Evolutionary conservation across 192 early-diverging fungal species (phyloP).

Genomic region (Podila epigama): DNA sequence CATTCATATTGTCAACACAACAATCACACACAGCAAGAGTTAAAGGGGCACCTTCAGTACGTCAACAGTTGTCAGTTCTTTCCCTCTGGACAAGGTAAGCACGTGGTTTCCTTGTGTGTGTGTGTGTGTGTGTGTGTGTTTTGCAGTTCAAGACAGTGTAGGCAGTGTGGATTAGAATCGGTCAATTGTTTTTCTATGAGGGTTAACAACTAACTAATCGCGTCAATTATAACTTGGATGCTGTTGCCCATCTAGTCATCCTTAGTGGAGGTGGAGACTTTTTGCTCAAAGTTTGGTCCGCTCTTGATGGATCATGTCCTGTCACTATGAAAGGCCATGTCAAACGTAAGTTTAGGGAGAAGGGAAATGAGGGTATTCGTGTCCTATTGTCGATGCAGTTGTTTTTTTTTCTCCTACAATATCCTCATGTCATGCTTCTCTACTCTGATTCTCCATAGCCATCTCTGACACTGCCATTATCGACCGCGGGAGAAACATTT

Average conservation of each 20-base stretch:
- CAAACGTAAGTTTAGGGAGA: constrained; percentile 36
- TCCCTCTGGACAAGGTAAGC: constrained; percentile 74
- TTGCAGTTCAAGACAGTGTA: too few relatives aligned
- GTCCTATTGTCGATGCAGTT: background rate
- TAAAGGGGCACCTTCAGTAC: constrained; percentile 74
- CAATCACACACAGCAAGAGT: constrained; percentile 56
- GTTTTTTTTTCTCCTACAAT: too few relatives aligned
- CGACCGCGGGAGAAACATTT: constrained; percentile 68
- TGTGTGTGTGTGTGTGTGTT: too few relatives aligned
- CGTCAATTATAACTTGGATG: background rate
- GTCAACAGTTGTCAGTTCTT: constrained; percentile 74
- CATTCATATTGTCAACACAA: background rate
- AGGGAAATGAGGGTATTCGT: background rate
- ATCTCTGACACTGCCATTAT: constrained; percentile 74
- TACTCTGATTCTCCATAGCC: constrained; percentile 6
- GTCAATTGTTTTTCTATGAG: background rate
- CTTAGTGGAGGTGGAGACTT: constrained; percentile 75
- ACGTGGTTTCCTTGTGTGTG: background rate
- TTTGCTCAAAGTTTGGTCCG: constrained; percentile 78
- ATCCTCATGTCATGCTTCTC: background rate
- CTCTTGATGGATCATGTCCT: constrained; percentile 75
- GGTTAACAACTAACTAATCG: background rate
- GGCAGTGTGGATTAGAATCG: background rate
- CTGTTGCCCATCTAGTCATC: constrained; percentile 59
- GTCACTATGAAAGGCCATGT: constrained; percentile 76